phyloP scores from a whole-genome alignment of 768 basidiomycete species.

The Lanmaoa rubissima region DNA sequence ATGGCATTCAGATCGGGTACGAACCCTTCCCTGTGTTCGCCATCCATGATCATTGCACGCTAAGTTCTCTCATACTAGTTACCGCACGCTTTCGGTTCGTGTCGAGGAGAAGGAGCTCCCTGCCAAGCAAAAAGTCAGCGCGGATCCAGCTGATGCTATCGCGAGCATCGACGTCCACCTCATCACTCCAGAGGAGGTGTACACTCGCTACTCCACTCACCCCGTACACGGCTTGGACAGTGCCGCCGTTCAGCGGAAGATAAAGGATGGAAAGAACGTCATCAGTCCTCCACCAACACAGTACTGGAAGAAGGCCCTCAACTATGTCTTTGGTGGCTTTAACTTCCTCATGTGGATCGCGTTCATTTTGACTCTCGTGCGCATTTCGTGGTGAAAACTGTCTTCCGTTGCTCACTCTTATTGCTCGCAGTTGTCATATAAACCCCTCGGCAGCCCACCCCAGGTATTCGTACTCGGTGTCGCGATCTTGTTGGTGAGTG shows the following conservation, averaged over 20 bases:
- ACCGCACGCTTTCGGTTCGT: conserved; percentile 44
- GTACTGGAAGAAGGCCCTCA: conserved; percentile 48
- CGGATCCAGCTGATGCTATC: conserved; percentile 38
- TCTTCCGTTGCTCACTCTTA: conserved; percentile 8
- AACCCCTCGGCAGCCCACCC: conserved; percentile 47
- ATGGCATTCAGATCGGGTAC: conserved; percentile 32
- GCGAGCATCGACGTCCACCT: conserved; percentile 49
- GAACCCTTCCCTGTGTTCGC: not conserved
- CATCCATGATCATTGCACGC: too few species aligned
- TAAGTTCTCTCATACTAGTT: conserved; percentile 14
- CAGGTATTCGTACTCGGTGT: conserved; percentile 44
- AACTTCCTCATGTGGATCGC: conserved; percentile 56
- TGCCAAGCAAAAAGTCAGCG: conserved; percentile 10
- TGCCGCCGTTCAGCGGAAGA: conserved; percentile 37
- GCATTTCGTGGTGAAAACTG: not conserved
- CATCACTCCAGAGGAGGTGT: conserved; percentile 41
- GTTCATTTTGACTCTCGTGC: conserved; percentile 43
- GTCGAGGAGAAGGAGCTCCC: conserved; percentile 33
- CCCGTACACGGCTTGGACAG: conserved; percentile 43
- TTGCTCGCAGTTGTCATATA: conserved; percentile 43
- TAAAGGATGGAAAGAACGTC: conserved; percentile 42
- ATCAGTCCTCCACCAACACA: conserved; percentile 47
- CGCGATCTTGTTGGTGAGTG: conserved; percentile 43
- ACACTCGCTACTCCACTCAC: conserved; percentile 44
- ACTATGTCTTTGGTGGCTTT: conserved; percentile 58